Evolutionary conservation across 192 early-diverging fungal species (phyloP).

Genomic region (Dimargaris xerosporica): DNA sequence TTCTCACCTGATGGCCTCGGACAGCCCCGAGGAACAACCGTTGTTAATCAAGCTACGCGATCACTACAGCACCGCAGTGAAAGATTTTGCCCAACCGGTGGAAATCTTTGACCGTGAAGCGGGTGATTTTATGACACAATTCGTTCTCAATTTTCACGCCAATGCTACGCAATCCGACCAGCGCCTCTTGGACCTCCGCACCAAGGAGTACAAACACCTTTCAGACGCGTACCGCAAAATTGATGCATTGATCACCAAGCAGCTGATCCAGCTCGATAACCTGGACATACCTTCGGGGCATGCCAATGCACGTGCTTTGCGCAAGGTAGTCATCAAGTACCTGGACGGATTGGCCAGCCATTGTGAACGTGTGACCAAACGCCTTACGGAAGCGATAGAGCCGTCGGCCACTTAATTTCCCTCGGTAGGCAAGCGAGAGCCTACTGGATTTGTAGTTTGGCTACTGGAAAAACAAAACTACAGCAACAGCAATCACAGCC

Average conservation of each 20-base stretch:
- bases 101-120: background rate
- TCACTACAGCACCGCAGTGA: background rate
- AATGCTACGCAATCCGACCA: background rate
- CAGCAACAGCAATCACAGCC: no score
- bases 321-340: background rate
- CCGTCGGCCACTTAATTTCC: no score
- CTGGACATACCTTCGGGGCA: background rate
- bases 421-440: no score
- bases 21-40: constrained; percentile 3
- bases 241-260: background rate
- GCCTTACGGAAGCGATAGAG: background rate
- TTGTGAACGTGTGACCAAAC: background rate
- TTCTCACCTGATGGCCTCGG: background rate
- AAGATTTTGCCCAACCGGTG: background rate
- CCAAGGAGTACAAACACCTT: background rate
- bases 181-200: background rate
- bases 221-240: background rate
- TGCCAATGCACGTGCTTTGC: constrained; percentile 1
- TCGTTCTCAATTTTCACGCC: background rate
- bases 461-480: no score
- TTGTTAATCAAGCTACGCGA: background rate
- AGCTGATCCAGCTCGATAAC: background rate
- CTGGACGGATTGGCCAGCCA: background rate
- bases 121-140: constrained; percentile 3
- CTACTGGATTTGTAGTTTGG: no score